phyloP scores from a whole-genome alignment of 2,329 filamentous ascomycete species.

The Sporothrix schenckii region DNA sequence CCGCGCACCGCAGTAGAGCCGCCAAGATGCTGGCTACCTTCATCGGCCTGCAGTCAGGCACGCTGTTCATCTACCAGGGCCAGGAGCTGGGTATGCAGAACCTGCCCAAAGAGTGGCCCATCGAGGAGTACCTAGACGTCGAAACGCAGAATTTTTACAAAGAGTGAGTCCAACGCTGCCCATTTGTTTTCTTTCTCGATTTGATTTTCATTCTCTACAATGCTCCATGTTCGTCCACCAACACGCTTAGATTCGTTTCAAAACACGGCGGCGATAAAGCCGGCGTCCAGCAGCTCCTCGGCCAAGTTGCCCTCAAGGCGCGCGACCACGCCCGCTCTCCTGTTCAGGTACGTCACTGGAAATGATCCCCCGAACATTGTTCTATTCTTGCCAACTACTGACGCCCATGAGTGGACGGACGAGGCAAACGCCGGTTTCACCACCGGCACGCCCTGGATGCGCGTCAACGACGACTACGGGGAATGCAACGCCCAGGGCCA shows the following conservation, averaged over 20 bases:
- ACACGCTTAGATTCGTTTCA: background rate
- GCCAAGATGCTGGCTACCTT: constrained; percentile 58
- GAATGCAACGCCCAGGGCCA: too few relatives aligned
- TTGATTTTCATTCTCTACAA: background rate
- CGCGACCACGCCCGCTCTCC: background rate
- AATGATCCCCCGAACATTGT: too few relatives aligned
- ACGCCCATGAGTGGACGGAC: too few relatives aligned
- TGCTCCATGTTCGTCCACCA: too few relatives aligned
- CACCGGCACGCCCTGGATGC: too few relatives aligned
- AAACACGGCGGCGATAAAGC: background rate
- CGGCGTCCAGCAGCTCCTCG: background rate
- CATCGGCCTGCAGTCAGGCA: constrained; percentile 53
- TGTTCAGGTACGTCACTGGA: background rate
- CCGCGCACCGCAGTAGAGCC: constrained; percentile 47
- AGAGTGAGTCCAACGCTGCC: background rate
- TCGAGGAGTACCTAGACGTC: constrained; percentile 53
- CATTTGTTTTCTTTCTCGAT: background rate
- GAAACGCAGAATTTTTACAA: background rate
- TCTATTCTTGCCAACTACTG: too few relatives aligned
- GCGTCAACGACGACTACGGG: too few relatives aligned
- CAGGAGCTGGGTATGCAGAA: constrained; percentile 63
- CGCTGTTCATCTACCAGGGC: constrained; percentile 61
- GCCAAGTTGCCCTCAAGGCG: background rate
- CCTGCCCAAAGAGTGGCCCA: constrained; percentile 52
- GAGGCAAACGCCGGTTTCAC: too few relatives aligned